Evolutionary conservation across 129 eudicot species (phyloP).

Genomic region (Artemisia annua): DNA sequence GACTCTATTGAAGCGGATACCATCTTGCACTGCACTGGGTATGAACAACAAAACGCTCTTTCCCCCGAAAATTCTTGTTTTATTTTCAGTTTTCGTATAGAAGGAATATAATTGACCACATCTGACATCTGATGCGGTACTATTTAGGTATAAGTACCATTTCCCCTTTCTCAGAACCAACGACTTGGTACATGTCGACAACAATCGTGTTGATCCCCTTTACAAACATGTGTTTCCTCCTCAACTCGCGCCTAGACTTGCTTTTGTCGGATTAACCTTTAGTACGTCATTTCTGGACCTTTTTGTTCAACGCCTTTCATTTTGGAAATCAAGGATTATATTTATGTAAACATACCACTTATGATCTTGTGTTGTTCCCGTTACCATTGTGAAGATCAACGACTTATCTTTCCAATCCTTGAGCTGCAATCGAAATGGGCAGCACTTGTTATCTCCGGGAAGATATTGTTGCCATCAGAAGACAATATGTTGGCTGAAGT

Average conservation of each 20-base stretch:
- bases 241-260: slow-evolving; percentile 70
- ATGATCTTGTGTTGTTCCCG: no score
- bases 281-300: no score
- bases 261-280: slow-evolving; percentile 61
- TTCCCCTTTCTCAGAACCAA: slow-evolving; percentile 81
- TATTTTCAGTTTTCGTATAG: background rate
- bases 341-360: no score
- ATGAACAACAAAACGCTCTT: slow-evolving; percentile 4
- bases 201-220: slow-evolving; percentile 86
- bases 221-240: slow-evolving; percentile 90
- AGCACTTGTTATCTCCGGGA: slow-evolving; percentile 46
- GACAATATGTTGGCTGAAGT: slow-evolving; percentile 50
- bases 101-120: background rate
- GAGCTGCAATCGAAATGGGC: slow-evolving; percentile 65
- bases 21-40: slow-evolving; percentile 95
- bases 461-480: slow-evolving; percentile 42
- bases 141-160: slow-evolving; percentile 70
- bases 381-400: no score
- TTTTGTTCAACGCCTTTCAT: no score
- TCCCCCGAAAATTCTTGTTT: background rate
- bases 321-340: no score
- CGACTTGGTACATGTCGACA: slow-evolving; percentile 64
- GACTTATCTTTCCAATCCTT: slow-evolving; percentile 24
- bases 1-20: slow-evolving; percentile 47
- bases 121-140: background rate